These are phyloP conservation scores for Withania somnifera DNA, from an alignment of 305 asterid genomes.

Conservation along the genomic window DNA sequence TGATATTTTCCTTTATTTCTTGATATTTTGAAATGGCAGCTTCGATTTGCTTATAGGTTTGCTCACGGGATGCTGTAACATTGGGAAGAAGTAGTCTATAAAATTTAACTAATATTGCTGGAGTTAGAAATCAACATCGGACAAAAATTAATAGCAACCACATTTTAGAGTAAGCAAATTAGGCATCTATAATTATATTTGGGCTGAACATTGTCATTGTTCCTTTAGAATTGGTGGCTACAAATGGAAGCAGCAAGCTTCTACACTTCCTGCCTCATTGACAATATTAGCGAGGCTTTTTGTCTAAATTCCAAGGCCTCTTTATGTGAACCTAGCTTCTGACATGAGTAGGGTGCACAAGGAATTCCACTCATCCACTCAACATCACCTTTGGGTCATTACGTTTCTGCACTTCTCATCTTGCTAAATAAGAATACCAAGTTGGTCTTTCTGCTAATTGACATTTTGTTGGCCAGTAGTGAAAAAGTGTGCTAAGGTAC, in stretches of 20 bases:
- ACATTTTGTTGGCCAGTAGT: not conserved
- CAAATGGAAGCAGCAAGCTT: not conserved
- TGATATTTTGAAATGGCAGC: constrained; percentile 82
- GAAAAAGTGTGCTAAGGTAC: not conserved
- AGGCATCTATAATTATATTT: not conserved
- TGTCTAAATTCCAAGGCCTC: not conserved
- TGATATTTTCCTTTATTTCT: constrained; percentile 86
- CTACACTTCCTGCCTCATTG: not conserved
- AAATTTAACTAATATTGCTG: no score
- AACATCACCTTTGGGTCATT: not conserved
- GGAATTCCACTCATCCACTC: not conserved
- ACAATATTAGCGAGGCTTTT: not conserved
- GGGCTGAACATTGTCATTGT: not conserved
- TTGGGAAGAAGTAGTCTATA: constrained; percentile 4
- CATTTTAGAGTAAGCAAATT: not conserved
- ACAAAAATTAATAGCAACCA: not conserved
- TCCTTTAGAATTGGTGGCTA: not conserved
- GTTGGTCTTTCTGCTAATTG: not conserved
- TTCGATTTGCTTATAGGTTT: constrained; percentile 81
- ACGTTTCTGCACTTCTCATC: not conserved
- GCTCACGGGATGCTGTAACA: constrained; percentile 85
- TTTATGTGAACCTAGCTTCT: not conserved
- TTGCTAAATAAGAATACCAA: not conserved
- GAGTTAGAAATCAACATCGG: not conserved
- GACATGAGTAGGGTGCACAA: not conserved